Conservation (phyloP, 1,139 yeast genomes). For the Geotrichum klebahnii region DNA sequence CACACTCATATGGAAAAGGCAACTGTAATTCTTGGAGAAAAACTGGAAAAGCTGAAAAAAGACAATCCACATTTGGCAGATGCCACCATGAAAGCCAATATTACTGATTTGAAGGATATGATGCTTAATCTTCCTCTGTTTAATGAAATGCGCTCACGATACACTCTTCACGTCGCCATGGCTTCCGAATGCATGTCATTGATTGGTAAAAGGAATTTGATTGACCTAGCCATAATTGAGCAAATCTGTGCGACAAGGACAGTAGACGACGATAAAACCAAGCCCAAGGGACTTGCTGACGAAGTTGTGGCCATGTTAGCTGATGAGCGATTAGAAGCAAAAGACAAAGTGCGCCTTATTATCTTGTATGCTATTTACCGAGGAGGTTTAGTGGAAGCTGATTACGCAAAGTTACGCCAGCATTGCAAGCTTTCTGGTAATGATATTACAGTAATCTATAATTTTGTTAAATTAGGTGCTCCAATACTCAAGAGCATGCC, state of each 20-base stretch:
- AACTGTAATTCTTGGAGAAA: slow-evolving; percentile 57
- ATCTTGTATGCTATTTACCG: slow-evolving; percentile 74
- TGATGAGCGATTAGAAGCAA: slow-evolving; percentile 45
- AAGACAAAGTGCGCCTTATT: slow-evolving; percentile 72
- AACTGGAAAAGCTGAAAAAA: slow-evolving; percentile 62
- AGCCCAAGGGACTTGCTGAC: slow-evolving; percentile 61
- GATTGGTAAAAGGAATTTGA: slow-evolving; percentile 35
- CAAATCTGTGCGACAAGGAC: slow-evolving; percentile 72
- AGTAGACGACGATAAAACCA: slow-evolving; percentile 61
- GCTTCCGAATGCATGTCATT: slow-evolving; percentile 42
- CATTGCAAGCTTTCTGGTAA: slow-evolving; percentile 62
- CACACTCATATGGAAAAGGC: slow-evolving; percentile 77
- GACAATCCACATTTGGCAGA: slow-evolving; percentile 58
- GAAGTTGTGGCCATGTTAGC: slow-evolving; percentile 58
- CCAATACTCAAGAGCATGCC: slow-evolving; percentile 53
- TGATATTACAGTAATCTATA: slow-evolving; percentile 61
- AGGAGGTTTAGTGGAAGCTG: slow-evolving; percentile 77
- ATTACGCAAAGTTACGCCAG: slow-evolving; percentile 62
- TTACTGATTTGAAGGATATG: slow-evolving; percentile 44
- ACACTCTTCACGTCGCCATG: slow-evolving; percentile 41
- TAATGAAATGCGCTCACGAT: slow-evolving; percentile 39
- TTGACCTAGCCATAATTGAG: slow-evolving; percentile 38
- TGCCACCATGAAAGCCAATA: slow-evolving; percentile 33
- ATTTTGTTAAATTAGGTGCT: slow-evolving; percentile 64
- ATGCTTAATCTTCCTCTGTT: slow-evolving; percentile 43